Percentiles rank a stretch among this genome's conserved stretches.
These are phyloP conservation scores for Aciculosporium take DNA, from an alignment of 2,329 filamentous ascomycete species.

Conservation along the genomic window DNA sequence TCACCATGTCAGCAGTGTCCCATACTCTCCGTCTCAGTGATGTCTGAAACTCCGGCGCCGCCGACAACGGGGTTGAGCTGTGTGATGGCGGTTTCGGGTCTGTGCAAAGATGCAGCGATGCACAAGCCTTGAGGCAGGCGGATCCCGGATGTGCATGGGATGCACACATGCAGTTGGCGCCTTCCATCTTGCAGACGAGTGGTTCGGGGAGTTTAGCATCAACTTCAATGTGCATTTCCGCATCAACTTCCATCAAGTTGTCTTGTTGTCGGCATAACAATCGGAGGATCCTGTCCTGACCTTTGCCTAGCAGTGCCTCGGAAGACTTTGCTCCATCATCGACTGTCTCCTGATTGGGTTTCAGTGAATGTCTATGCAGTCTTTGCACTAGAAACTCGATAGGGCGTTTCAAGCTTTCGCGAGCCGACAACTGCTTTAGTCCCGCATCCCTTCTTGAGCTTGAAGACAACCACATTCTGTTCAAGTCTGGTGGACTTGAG, in stretches of 20 bases:
- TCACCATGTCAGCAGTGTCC: neutral
- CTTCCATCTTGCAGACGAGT: neutral
- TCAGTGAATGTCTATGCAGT: conserved; percentile 3
- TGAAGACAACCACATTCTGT: neutral
- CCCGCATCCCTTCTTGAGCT: too few relatives aligned
- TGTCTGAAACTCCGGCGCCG: neutral
- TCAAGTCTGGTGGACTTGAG: neutral
- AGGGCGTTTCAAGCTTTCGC: conserved; percentile 6
- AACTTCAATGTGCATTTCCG: too few relatives aligned
- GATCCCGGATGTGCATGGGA: neutral
- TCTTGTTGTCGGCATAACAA: neutral
- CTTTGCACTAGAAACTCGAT: conserved; percentile 2
- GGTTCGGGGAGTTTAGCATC: neutral
- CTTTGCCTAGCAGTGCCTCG: neutral
- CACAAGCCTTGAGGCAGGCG: neutral
- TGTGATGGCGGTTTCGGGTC: neutral
- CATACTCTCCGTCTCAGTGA: neutral
- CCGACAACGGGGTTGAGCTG: neutral
- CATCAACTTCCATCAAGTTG: neutral
- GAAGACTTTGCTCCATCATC: neutral
- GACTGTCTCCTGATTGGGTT: neutral
- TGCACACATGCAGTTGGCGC: neutral
- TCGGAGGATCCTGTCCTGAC: neutral
- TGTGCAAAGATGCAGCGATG: neutral
- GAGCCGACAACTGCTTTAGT: too few relatives aligned